Conservation (phyloP, 371 early-diverging fungal genomes). For the Rhizopus arrhizus region DNA sequence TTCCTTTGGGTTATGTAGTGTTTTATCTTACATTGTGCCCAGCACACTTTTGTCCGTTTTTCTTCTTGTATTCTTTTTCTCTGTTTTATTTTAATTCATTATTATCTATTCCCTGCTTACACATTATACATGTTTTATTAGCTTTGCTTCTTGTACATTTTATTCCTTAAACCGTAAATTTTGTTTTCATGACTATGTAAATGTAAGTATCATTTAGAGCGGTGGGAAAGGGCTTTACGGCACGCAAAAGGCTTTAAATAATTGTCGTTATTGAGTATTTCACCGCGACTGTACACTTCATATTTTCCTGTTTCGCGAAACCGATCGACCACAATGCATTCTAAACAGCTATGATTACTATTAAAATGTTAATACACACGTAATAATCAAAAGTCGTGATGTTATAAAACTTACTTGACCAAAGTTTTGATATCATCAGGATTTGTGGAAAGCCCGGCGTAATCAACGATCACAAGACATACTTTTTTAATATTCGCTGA, state of each 20-base stretch:
- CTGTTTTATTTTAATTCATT: too few species aligned
- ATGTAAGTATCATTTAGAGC: conserved; percentile 20
- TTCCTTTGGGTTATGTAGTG: too few species aligned
- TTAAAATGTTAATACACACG: conserved; percentile 15
- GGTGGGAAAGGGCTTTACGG: conserved; percentile 17
- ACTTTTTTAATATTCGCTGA: conserved; percentile 15
- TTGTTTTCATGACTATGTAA: conserved; percentile 20
- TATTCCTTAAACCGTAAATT: too few species aligned
- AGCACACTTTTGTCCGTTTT: too few species aligned
- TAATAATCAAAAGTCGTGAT: conserved; percentile 12
- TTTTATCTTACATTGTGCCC: too few species aligned
- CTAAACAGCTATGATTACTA: conserved; percentile 13
- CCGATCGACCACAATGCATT: conserved; percentile 16
- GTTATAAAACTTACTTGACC: conserved; percentile 9
- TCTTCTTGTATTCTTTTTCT: too few species aligned
- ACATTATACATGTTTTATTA: too few species aligned
- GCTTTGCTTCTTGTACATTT: too few species aligned
- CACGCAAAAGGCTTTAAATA: conserved; percentile 20
- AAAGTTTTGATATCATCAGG: too few species aligned
- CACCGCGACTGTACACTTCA: conserved; percentile 12
- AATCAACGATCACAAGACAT: conserved; percentile 1
- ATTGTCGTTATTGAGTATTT: conserved; percentile 17
- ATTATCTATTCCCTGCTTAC: too few species aligned
- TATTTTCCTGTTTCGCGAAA: conserved; percentile 16
- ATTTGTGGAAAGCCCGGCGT: too few species aligned